phyloP scores from a whole-genome alignment of 352 stramenopile species.

The Globisporangium cederbergense region DNA sequence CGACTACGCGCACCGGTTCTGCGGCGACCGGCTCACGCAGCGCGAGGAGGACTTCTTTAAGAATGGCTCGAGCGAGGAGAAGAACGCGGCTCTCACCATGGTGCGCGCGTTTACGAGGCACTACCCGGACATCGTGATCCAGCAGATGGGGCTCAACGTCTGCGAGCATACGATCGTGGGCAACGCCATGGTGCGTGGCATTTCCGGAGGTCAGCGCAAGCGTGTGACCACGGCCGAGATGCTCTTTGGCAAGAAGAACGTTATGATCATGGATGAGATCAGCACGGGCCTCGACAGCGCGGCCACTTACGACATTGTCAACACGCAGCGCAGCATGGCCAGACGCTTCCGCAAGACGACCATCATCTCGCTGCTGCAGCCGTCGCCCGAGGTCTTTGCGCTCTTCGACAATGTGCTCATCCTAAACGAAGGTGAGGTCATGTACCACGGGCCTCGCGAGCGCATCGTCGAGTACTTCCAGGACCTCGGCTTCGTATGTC shows the following conservation, averaged over 20 bases:
- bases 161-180: slow-evolving; percentile 57
- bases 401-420: slow-evolving; percentile 90
- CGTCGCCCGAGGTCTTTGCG: slow-evolving; percentile 82
- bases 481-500: slow-evolving; percentile 38
- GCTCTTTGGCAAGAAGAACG: slow-evolving; percentile 54
- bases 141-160: slow-evolving; percentile 24
- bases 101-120: slow-evolving; percentile 9
- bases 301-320: slow-evolving; percentile 63
- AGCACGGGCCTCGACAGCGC: slow-evolving; percentile 90
- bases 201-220: slow-evolving; percentile 89
- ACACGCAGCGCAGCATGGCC: slow-evolving; percentile 30
- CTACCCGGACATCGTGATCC: slow-evolving; percentile 29
- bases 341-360: slow-evolving; percentile 17
- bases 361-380: slow-evolving; percentile 70
- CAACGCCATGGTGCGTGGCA: slow-evolving; percentile 47
- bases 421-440: slow-evolving; percentile 77
- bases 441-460: slow-evolving; percentile 76
- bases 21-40: slow-evolving; percentile 18
- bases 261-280: slow-evolving; percentile 89
- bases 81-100: slow-evolving; percentile 13
- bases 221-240: slow-evolving; percentile 86
- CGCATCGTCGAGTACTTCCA: slow-evolving; percentile 61
- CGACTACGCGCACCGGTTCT: slow-evolving; percentile 25
- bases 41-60: slow-evolving; percentile 30
- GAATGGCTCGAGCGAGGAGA: slow-evolving; percentile 27